These are phyloP conservation scores for Colletotrichum sp. DNA, from an alignment of 2,329 filamentous ascomycete species.

Conservation along the genomic window DNA sequence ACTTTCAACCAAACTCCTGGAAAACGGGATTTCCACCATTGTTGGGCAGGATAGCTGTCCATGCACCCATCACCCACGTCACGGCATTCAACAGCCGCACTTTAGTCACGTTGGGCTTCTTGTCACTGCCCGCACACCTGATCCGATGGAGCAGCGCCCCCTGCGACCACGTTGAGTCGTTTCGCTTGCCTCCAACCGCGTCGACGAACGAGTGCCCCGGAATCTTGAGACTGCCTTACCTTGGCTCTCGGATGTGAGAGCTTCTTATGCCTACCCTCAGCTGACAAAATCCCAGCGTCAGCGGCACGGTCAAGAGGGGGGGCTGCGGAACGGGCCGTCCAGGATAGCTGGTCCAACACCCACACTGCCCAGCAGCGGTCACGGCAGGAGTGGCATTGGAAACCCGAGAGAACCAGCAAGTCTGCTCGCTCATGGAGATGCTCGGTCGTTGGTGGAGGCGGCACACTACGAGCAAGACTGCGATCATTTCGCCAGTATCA, in stretches of 20 bases:
- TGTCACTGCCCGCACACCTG: neutral
- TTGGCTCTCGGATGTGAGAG: neutral
- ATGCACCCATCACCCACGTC: no score
- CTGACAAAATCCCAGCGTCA: neutral
- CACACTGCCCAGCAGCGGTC: neutral
- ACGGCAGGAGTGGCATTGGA: neutral
- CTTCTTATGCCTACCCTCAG: neutral
- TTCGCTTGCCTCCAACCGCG: neutral
- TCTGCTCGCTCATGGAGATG: neutral
- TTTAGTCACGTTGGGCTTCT: neutral
- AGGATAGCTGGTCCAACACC: neutral
- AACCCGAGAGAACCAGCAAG: neutral
- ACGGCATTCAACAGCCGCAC: neutral
- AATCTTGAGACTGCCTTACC: neutral
- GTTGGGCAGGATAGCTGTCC: neutral
- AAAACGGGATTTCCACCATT: neutral
- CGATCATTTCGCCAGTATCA: neutral
- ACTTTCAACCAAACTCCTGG: neutral
- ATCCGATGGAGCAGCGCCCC: neutral
- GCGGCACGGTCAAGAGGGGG: neutral
- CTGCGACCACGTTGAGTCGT: neutral
- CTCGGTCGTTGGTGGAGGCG: neutral
- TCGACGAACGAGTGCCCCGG: neutral
- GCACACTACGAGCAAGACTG: neutral
- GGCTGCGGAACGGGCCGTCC: neutral